Evolutionary conservation across 2,329 filamentous ascomycete genomes (phyloP).

Genomic region (Ophiostoma angusticollis): DNA sequence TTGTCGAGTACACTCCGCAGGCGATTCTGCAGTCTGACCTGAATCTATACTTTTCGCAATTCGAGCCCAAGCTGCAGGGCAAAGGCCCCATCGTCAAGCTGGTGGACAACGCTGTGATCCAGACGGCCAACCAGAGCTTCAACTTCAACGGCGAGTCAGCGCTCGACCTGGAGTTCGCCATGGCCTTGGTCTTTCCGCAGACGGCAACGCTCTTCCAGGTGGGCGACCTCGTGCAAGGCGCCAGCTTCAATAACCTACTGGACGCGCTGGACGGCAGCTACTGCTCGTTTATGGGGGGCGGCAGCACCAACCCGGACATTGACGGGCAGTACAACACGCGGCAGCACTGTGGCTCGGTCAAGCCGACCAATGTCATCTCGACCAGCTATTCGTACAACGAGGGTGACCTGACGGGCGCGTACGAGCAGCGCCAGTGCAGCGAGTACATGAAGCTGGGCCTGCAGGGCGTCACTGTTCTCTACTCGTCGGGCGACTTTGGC

Average conservation of each 20-base stretch:
- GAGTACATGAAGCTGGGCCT: slow-evolving; percentile 46
- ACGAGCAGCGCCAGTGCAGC: slow-evolving; percentile 38
- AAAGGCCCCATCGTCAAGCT: slow-evolving; percentile 24
- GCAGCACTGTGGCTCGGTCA: slow-evolving; percentile 32
- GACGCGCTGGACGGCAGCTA: slow-evolving; percentile 34
- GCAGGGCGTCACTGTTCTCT: slow-evolving; percentile 36
- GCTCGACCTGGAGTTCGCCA: slow-evolving; percentile 27
- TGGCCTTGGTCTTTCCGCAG: slow-evolving; percentile 37
- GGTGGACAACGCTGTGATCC: slow-evolving; percentile 24
- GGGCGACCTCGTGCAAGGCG: slow-evolving; percentile 24
- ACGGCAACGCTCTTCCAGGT: slow-evolving; percentile 35
- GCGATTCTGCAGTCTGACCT: slow-evolving; percentile 38
- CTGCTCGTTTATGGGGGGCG: slow-evolving; percentile 29
- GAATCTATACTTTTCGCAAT: slow-evolving; percentile 34
- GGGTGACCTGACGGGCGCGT: slow-evolving; percentile 32
- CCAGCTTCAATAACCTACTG: slow-evolving; percentile 20
- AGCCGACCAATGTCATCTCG: slow-evolving; percentile 38
- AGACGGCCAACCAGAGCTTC: slow-evolving; percentile 24
- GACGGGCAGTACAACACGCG: slow-evolving; percentile 26
- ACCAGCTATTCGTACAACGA: slow-evolving; percentile 43
- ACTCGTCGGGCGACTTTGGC: slow-evolving; percentile 38
- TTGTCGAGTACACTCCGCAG: slow-evolving; percentile 42
- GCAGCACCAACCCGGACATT: slow-evolving; percentile 23
- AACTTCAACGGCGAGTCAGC: slow-evolving; percentile 26
- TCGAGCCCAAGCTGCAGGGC: slow-evolving; percentile 27